Evolutionary conservation across 1,139 yeast genomes (phyloP).

Genomic region (Nakaseomyces sp.): DNA sequence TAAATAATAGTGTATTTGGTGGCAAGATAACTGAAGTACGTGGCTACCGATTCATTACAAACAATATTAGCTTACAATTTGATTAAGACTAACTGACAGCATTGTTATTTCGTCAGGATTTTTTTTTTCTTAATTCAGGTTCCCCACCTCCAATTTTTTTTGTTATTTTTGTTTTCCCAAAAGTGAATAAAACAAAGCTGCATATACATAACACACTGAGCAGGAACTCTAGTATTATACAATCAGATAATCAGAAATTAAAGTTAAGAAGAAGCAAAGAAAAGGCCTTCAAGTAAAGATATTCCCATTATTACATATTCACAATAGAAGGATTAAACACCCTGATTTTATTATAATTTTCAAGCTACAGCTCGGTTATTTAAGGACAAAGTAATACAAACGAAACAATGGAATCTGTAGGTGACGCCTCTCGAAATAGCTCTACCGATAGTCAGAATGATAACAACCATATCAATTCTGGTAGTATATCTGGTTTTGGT

Average conservation of each 20-base stretch:
- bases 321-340: background rate
- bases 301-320: no score
- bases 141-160: background rate
- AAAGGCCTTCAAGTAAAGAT: background rate
- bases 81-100: no score
- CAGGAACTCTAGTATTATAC: slow-evolving; percentile 4
- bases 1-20: background rate
- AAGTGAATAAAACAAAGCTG: background rate
- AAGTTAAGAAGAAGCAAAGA: background rate
- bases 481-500: background rate
- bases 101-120: no score
- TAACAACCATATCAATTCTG: background rate
- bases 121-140: no score
- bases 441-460: slow-evolving; percentile 1
- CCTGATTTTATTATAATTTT: no score
- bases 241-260: background rate
- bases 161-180: background rate
- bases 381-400: background rate
- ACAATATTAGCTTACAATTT: no score
- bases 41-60: background rate
- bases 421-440: slow-evolving; percentile 4
- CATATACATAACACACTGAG: background rate
- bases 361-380: no score
- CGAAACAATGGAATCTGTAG: background rate
- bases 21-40: background rate